phyloP scores from a whole-genome alignment of 257 asterid genomes.

The Nicotiana sylvestris region DNA sequence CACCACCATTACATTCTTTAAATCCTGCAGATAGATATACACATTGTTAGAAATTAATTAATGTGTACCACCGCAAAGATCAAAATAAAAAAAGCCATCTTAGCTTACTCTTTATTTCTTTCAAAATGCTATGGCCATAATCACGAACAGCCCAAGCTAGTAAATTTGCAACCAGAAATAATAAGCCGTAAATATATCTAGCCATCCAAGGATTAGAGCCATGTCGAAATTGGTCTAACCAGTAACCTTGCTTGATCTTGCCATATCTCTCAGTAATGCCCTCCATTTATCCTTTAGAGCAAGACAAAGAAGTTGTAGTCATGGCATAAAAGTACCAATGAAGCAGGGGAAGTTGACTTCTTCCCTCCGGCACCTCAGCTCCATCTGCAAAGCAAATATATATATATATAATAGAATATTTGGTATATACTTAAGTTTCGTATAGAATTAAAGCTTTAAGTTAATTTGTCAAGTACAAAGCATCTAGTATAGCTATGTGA shows the following conservation, averaged over 20 bases:
- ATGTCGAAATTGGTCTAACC: constrained; percentile 43
- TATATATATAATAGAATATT: neutral
- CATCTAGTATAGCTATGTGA: neutral
- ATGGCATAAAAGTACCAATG: constrained; percentile 17
- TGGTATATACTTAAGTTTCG: neutral
- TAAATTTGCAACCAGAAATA: constrained; percentile 40
- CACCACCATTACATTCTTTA: constrained; percentile 44
- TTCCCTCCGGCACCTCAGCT: constrained; percentile 12
- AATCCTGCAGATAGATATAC: constrained; percentile 26
- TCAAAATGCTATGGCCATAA: constrained; percentile 31
- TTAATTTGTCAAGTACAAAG: neutral
- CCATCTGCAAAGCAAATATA: constrained; percentile 19
- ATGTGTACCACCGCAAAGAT: neutral
- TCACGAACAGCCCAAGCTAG: constrained; percentile 57
- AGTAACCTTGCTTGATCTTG: constrained; percentile 35
- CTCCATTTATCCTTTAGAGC: constrained; percentile 29
- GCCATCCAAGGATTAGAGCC: constrained; percentile 65
- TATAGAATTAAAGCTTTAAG: neutral
- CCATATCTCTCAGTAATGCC: constrained; percentile 25
- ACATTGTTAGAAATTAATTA: neutral
- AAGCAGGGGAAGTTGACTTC: constrained; percentile 11
- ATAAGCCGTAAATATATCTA: constrained; percentile 43
- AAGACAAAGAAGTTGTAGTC: constrained; percentile 13
- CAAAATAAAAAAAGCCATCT: neutral
- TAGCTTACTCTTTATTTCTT: constrained; percentile 34